Evolutionary conservation across 495 filamentous ascomycete species (phyloP).

Genomic region (Podospora bellae-mahoneyi): DNA sequence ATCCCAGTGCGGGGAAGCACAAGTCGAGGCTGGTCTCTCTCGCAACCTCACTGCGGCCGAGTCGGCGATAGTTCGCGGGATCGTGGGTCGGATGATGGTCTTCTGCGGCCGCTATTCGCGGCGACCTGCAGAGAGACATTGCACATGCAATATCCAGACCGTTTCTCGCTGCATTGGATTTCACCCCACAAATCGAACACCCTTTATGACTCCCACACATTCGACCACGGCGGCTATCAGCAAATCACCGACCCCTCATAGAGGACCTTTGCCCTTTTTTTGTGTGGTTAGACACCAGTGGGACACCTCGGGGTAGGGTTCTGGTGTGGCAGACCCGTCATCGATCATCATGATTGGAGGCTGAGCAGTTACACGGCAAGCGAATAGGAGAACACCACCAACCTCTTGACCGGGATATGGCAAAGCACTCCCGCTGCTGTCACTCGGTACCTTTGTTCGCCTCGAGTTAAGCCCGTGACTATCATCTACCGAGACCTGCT

Average conservation of each 20-base stretch:
- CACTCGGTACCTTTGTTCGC: slow-evolving; percentile 11
- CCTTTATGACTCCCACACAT: neutral
- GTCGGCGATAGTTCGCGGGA: neutral
- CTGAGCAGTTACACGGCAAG: slow-evolving; percentile 26
- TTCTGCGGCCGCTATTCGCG: slow-evolving; percentile 22
- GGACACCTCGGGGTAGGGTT: neutral
- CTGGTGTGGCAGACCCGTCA: slow-evolving; percentile 20
- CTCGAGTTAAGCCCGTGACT: slow-evolving; percentile 13
- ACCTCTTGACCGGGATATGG: slow-evolving; percentile 29
- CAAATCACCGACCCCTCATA: neutral
- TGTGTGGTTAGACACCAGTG: neutral
- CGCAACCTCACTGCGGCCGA: slow-evolving; percentile 7
- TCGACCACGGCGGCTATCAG: slow-evolving; percentile 3
- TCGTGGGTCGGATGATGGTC: slow-evolving; percentile 3
- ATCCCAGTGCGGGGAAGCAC: neutral
- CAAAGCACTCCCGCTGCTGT: slow-evolving; percentile 43
- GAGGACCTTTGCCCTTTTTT: slow-evolving; percentile 1
- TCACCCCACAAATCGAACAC: neutral
- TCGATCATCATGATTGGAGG: slow-evolving; percentile 30
- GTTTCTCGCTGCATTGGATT: neutral
- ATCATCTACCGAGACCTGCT: neutral
- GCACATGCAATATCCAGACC: slow-evolving; percentile 22
- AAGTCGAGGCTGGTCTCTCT: slow-evolving; percentile 9
- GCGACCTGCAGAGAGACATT: slow-evolving; percentile 23
- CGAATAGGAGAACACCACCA: slow-evolving; percentile 34